These are phyloP conservation scores for Hydnomerulius pinastri DNA, from an alignment of 768 basidiomycete genomes.

Conservation along the genomic window DNA sequence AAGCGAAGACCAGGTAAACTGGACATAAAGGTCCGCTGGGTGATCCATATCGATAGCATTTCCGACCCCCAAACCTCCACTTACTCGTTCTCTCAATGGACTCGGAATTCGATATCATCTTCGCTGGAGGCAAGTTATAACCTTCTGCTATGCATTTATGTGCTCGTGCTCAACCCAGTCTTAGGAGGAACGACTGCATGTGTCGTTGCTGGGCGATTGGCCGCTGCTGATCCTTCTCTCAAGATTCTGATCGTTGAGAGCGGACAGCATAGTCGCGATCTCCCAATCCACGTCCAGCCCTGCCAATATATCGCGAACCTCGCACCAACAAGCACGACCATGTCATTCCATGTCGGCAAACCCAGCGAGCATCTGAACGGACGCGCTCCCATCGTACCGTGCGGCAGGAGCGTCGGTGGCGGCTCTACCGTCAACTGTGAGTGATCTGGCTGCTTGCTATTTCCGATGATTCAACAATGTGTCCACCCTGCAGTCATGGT, in stretches of 20 bases:
- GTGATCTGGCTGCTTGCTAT: conserved; percentile 6
- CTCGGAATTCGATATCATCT: conserved; percentile 49
- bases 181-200: conserved; percentile 56
- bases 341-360: conserved; percentile 42
- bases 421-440: conserved; percentile 64
- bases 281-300: conserved; percentile 53
- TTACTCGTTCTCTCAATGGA: too few species aligned
- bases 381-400: conserved; percentile 44
- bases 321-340: conserved; percentile 37
- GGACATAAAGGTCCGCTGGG: too few species aligned
- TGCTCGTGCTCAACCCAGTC: background rate
- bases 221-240: conserved; percentile 51
- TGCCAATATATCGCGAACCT: conserved; percentile 50
- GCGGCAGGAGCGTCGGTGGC: conserved; percentile 58
- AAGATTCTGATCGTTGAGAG: conserved; percentile 64
- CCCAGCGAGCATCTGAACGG: conserved; percentile 46
- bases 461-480: background rate
- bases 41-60: too few species aligned
- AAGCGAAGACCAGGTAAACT: too few species aligned
- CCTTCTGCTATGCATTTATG: background rate
- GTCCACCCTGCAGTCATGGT: conserved; percentile 35
- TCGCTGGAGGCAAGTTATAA: conserved; percentile 51
- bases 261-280: conserved; percentile 51
- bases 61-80: too few species aligned
- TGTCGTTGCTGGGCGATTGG: conserved; percentile 52